Conservation (phyloP, 306 rosid species). For the Potentilla sterilis region DNA sequence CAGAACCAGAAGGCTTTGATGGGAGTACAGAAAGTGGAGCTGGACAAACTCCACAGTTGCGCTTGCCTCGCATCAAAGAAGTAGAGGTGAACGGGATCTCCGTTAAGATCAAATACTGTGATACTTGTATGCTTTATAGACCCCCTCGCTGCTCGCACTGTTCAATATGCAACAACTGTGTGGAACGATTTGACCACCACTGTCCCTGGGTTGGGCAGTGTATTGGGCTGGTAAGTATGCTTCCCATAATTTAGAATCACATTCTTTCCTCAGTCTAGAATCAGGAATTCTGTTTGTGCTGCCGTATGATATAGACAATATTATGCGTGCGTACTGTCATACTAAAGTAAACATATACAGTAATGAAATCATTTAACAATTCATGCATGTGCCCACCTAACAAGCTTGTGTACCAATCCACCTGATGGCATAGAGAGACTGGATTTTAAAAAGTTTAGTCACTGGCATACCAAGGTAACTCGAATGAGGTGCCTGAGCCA, state of each 20-base stretch:
- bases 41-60: slow-evolving; percentile 89
- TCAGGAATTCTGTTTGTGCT: slow-evolving; percentile 11
- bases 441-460: neutral
- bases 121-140: slow-evolving; percentile 98
- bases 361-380: neutral
- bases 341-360: neutral
- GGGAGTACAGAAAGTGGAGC: slow-evolving; percentile 63
- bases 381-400: neutral
- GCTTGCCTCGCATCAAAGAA: slow-evolving; percentile 87
- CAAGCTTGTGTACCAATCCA: neutral
- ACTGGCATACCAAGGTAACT: neutral
- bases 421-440: neutral
- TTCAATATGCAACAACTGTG: slow-evolving; percentile 97
- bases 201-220: slow-evolving; percentile 99
- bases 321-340: neutral
- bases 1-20: slow-evolving; percentile 88
- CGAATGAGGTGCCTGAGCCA: slow-evolving; percentile 2
- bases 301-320: neutral
- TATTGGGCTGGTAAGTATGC: slow-evolving; percentile 82
- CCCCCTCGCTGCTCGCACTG: slow-evolving; percentile 99
- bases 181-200: slow-evolving; percentile 93
- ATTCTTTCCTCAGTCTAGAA: neutral
- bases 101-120: slow-evolving; percentile 87
- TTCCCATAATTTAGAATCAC: slow-evolving; percentile 1
- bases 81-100: slow-evolving; percentile 76